phyloP scores from a whole-genome alignment of 192 early-diverging fungal genomes.

The Piromyces sp. region DNA sequence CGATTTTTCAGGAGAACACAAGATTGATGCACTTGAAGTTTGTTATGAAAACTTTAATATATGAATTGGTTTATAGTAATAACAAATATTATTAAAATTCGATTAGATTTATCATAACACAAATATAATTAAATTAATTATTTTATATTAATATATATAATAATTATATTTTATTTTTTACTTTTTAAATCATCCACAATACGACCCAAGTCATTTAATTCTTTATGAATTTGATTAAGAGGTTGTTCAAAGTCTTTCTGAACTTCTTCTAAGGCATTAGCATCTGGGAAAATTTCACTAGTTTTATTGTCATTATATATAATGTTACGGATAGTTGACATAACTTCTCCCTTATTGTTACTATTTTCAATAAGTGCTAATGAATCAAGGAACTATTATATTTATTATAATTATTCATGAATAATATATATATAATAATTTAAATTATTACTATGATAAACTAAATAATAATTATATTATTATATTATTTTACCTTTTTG shows the following conservation, averaged over 20 bases:
- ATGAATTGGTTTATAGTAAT: too few species aligned
- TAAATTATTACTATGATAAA: too few species aligned
- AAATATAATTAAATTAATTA: too few species aligned
- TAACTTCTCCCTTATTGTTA: background rate
- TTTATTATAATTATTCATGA: background rate
- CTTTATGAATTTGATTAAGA: background rate
- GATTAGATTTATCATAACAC: too few species aligned
- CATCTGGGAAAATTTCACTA: background rate
- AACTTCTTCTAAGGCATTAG: background rate
- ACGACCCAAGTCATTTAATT: background rate
- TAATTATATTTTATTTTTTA: too few species aligned
- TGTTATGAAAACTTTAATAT: too few species aligned
- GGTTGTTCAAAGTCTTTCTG: background rate
- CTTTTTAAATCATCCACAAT: background rate
- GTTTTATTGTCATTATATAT: background rate
- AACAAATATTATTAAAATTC: too few species aligned
- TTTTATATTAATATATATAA: too few species aligned
- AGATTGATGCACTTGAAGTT: too few species aligned
- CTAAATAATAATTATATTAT: too few species aligned
- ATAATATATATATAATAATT: too few species aligned
- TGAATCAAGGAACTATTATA: background rate
- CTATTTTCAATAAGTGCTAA: background rate
- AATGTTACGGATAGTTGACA: background rate
- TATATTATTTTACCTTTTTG: background rate
- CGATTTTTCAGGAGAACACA: too few species aligned